phyloP scores from a whole-genome alignment of 2,329 filamentous ascomycete genomes.

The Colletotrichum eremochloae region DNA sequence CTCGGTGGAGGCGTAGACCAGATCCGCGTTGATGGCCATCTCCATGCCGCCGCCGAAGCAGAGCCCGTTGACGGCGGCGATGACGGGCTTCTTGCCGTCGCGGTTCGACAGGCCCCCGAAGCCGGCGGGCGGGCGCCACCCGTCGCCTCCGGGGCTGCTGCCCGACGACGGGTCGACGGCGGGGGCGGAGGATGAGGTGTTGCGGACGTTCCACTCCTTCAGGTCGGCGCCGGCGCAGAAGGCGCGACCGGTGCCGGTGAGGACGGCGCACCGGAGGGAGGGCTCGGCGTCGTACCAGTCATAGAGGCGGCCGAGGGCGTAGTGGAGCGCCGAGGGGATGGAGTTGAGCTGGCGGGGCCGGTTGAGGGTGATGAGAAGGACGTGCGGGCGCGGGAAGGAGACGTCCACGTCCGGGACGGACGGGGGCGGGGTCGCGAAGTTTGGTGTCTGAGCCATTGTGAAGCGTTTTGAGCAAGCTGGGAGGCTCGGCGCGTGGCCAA shows the following conservation, averaged over 20 bases:
- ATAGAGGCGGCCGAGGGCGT: constrained; percentile 59
- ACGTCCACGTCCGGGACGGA: constrained; percentile 46
- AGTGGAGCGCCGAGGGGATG: constrained; percentile 63
- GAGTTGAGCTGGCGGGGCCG: constrained; percentile 71
- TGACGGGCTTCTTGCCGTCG: constrained; percentile 78
- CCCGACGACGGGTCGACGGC: constrained; percentile 22
- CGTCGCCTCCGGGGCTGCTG: constrained; percentile 21
- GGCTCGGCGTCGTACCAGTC: constrained; percentile 75
- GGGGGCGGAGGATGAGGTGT: constrained; percentile 46
- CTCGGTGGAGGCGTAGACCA: constrained; percentile 71
- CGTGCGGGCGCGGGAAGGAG: constrained; percentile 65
- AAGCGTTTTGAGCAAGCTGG: too few relatives aligned
- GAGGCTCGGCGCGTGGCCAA: neutral
- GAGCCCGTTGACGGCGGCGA: constrained; percentile 82
- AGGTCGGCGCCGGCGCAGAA: constrained; percentile 79
- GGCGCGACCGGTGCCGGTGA: constrained; percentile 73
- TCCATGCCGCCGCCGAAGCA: constrained; percentile 84
- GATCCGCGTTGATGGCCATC: constrained; percentile 80
- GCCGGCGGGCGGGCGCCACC: constrained; percentile 35
- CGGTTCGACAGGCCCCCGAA: constrained; percentile 67
- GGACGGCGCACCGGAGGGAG: constrained; percentile 69
- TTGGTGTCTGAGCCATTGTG: constrained; percentile 15
- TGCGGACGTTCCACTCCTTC: constrained; percentile 70
- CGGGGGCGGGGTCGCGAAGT: constrained; percentile 24
- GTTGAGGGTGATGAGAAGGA: constrained; percentile 72